Base-by-base conservation (phyloP, 306 rosid genomes). In the Carpinus viminea region DNA sequence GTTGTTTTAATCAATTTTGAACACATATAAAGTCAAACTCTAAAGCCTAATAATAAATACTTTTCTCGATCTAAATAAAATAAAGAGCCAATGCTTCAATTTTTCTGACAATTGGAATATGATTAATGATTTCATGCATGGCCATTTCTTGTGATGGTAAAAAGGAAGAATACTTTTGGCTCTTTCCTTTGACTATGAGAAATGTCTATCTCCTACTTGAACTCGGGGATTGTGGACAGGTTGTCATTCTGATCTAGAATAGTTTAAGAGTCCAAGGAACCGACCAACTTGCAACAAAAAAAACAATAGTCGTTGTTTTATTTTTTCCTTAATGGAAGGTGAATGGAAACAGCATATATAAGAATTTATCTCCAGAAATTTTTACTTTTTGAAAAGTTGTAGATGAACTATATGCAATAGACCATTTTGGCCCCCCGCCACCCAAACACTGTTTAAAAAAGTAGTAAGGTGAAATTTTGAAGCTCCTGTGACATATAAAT, bases 261-360 rank as follows among this genome's bases (percentile, higher is more conserved):
- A 2, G 53, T 26, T 73, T 12, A 61, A 74, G 83, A 78, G 79
- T 77, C 81, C 53, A 31, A 81, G 62, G 79, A 81, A 74, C 71
- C 81, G 79, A 81, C 74, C 80, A 47, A 8, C 8, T 47, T 47
- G 10, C 12, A 1, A 47, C 9, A 11, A 47, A 47, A 47, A 47
- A 47, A 47, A 47, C 1, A 47, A 2, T 9, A 0, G 2, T 11
- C 8, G 2, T 47, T 47, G 9, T 8, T 47, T 47, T 9, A 4
- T 36, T 36, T 36, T 4, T 38, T 38, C 43, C 43, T 2, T 31
- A 31, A 31, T 65, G 85, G 84, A 85, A 83, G 77, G 70, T 75
- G 36, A 75, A 72, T 46, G 85, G 85, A 85, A 85, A 83, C 75
- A 71, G 45, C 72, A 20, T 50, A 36, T 62, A 21, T 41, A 62